Evolutionary conservation across 495 filamentous ascomycete genomes (phyloP), one percentile per base, ranked within the genome.

Genomic region (Astrocystis sublimbata): DNA sequence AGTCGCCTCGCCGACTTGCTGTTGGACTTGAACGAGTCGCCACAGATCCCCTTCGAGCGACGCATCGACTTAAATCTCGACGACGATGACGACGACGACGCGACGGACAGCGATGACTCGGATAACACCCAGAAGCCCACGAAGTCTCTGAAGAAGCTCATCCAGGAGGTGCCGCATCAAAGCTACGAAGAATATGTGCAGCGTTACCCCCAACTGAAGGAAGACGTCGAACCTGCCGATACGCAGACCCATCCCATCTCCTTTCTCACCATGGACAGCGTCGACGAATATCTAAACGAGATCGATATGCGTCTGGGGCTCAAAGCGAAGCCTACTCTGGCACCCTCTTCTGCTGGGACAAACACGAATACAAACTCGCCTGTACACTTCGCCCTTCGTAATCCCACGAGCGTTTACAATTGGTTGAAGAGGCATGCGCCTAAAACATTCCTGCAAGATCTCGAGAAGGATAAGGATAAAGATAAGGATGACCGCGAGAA

Each of bases 361-460:
- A 82, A 83, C 60, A 71, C 76, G 15, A 15, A 58, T 3, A 62
- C 60, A 15, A 62, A 60, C 15, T 46, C 65, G 10, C 51, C 60
- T 28, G 65, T 65, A 21, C 89, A 92, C 55, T 81, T 86, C 40
- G 79, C 83, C 17, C 75, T 92, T 4, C 84, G 85, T 30, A 97
- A 96, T 67, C 91, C 90, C 0, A 87, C 90, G 38, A 92, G 88
- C 26, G 91, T 96, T 2, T 91, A 92, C 77, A 94, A 93, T 73
- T 97, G 93, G 93, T 78, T 97, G 23, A 85, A 90, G 35, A 85
- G 86, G 60, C 85, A 96, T 68, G 89, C 92, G 58, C 92, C 92
- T 0, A 85, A 92, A 60, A 88, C 89, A 21, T 94, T 93, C 76
- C 76, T 96, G 0, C 89, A 93, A 70, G 91, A 93, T 66, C 88